Evolutionary conservation across 495 filamentous ascomycete species (phyloP), one percentile per base, ranked within the genome.

Genomic region (Apodospora peruviana): DNA sequence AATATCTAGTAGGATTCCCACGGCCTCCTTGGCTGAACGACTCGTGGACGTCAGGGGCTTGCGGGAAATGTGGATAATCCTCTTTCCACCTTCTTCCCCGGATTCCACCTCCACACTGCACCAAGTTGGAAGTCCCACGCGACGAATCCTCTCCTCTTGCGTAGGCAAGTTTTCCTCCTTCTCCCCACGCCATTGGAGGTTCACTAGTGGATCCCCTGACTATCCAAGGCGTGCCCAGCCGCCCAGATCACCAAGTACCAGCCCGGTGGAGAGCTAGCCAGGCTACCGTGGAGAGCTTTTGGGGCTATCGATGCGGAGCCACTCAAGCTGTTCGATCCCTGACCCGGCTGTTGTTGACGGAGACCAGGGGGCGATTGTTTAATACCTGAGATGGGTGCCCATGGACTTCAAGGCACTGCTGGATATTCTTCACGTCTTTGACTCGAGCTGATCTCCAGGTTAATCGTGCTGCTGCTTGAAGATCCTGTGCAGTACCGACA

Each of bases 11-110:
- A n/a, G n/a, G n/a, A n/a, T n/a, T n/a, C n/a, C n/a, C n/a, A n/a
- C n/a, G n/a, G n/a, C n/a, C n/a, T n/a, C n/a, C n/a, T n/a, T n/a
- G n/a, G n/a, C n/a, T n/a, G n/a, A n/a, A n/a, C n/a, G n/a, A n/a
- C 24, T 12, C 14, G 11, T 43, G 40, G 25, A 18, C 14, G 40
- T 45, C 27, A 9, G 37, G 42, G 29, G 27, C 27, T 23, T 12
- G 22, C 52, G 52, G 52, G 47, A 50, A 38, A 55, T 37, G 52
- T 55, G 52, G 52, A 55, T 55, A 50, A 42, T 55, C 52, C 52
- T 46, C 47, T 34, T 25, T 34, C 29, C 34, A 21, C 32, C 32
- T 9, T 12, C 23, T 39, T 44, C 47, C 40, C 27, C 39, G 38
- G 44, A 19, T 21, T 34, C 39, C 41, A 40, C 32, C 34, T 21